Evolutionary conservation across 108 stramenopile species (phyloP), one percentile per base, ranked within the genome.

Genomic region (Fistulifera solaris): DNA sequence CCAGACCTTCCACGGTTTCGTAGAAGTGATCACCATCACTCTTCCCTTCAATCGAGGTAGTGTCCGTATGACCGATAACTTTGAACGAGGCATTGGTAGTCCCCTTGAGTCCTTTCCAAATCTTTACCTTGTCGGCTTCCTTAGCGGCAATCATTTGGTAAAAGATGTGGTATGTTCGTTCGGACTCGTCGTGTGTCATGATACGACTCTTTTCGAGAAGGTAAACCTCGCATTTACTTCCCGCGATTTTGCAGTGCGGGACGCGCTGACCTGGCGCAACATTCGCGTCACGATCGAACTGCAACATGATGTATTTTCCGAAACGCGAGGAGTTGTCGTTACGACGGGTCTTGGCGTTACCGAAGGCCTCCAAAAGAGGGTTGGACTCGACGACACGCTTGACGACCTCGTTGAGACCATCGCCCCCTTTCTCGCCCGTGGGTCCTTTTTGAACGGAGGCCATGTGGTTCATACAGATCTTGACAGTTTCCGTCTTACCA

Each of bases 151-250:
- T 56, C 13, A 98, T 61, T 72, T 98, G 96, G 71, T 99, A 99
- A 58, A 99, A 99, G 16, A 98, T 87, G 65, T 99, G 99, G 73
- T 93, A 99, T 54, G 97, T 98, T 27, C 99, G 61, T 70, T 99
- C 99, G 0, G 89, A 92, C 54, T 89, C 74, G 38, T 93, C 80
- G 64, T 97, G 97, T 21, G 73, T 54, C 3, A 89, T 93, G 35
- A 99, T 93, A 25, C 99, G 77, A 40, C 75, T 78, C 71, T 99
- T 99, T 71, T 99, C 99, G 14, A 99, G 72, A 22, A 99, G 75
- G 64, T 98, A 99, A 1, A 83, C 83, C 41, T 78, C 79, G 62
- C 83, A 82, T 60, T 71, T 85, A 28, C 74, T 75, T 40, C 89
- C 85, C 13, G 81, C 81, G 38, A 87, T 62, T 38, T 71, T 70